Base-by-base conservation (phyloP, 305 asterid genomes). In the Fraxinus greggii region DNA sequence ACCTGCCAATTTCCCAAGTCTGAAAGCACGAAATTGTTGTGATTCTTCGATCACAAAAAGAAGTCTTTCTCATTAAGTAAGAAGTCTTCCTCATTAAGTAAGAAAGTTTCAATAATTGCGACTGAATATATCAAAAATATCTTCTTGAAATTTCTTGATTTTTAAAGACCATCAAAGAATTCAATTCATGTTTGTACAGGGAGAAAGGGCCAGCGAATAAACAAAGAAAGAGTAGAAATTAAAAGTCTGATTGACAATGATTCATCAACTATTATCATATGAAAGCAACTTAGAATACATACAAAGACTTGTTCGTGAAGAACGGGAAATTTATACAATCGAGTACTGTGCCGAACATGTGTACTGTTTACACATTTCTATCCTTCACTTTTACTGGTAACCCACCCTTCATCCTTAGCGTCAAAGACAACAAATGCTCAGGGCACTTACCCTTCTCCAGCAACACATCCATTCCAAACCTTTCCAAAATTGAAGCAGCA, bases 381-480 rank as follows among this genome's bases (percentile, higher is more conserved):
- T 94, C 89, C 82, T 83, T 90, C 1, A 93, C 88, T 80, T 77
- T 87, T 1, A 91, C 93, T 12, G 87, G 87, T 23, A 94, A 85
- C 42, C 97, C 98, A 82, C 95, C 95, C 78, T 93, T 93, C 85
- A 94, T 93, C 85, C 93, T 88, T 7, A 93, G 80, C 1, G 98
- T 94, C 89, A 94, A 84, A 83, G 97, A 93, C 38, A 94, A 74
- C 87, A 92, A 35, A 84, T 83, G 80, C 78, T 91, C 87, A 65
- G 98, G 98, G 48, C 82, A 75, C 69, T 85, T 87, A 0, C 86
- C 97, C 59, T 89, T 88, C 85, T 91, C 93, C 88, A 88, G 0
- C 89, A 86, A 33, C 83, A 88, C 91, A 31, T 86, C 84, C 15
- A 94, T 3, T 33, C 65, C 56, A 87, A 92, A 93, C 83, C 90